These are phyloP conservation scores for Clavaria fumosa DNA, from an alignment of 768 basidiomycete species.

Conservation along the genomic window DNA sequence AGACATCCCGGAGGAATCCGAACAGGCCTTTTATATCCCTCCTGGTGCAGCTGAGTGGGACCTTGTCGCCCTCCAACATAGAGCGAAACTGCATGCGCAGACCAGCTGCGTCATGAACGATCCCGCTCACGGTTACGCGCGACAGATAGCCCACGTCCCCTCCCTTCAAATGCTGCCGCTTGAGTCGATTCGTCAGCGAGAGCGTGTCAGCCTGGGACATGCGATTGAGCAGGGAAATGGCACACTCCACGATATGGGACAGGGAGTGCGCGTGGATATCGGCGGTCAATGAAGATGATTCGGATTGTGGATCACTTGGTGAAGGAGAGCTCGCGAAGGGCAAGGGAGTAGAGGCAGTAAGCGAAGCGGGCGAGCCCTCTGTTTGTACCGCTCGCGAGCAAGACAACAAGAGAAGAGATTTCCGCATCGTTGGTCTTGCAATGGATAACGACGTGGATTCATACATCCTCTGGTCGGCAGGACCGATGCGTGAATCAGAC, in stretches of 20 bases:
- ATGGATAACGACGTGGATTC: too few relatives aligned
- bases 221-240: conserved; percentile 35
- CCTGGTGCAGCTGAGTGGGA: conserved; percentile 44
- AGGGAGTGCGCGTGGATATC: conserved; percentile 38
- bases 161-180: conserved; percentile 75
- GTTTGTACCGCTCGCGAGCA: conserved; percentile 59
- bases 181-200: conserved; percentile 78
- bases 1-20: conserved; percentile 73
- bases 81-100: conserved; percentile 63
- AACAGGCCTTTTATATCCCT: conserved; percentile 73
- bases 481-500: too few relatives aligned
- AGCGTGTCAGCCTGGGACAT: conserved; percentile 70
- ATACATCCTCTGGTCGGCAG: too few relatives aligned
- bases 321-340: conserved; percentile 28
- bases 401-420: conserved; percentile 37
- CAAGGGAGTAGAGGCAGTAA: conserved; percentile 20
- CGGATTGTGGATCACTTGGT: conserved; percentile 48
- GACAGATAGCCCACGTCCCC: conserved; percentile 83
- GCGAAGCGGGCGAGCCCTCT: conserved; percentile 25
- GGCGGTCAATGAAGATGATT: conserved; percentile 52
- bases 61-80: conserved; percentile 61
- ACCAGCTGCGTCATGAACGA: conserved; percentile 52
- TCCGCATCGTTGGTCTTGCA: conserved; percentile 24
- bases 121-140: conserved; percentile 57
- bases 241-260: conserved; percentile 44